Base-by-base conservation (phyloP, 1,139 yeast genomes). In the Lodderomyces orthopsilosis region DNA sequence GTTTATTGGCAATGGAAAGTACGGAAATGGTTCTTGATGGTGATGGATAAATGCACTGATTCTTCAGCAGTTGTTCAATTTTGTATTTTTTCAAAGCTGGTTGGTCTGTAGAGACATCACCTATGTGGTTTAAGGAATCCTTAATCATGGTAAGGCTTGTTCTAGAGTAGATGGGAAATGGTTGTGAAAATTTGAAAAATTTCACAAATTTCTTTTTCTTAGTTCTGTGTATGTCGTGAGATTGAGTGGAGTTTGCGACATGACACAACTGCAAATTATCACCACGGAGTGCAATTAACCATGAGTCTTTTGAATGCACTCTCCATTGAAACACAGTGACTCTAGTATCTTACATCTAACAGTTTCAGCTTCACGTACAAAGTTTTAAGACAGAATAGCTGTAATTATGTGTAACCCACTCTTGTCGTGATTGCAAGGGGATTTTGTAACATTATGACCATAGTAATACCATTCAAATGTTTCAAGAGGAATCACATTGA, bases 21-120 rank as follows among this genome's bases (percentile, higher is more conserved):
- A 58, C 48, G 2, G 67, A 56, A 5, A 68, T 57, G 12, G 38
- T 44, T 41, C 71, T 49, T 1, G 61, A 56, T 33, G 40, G 43
- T 15, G 48, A 43, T 8, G 54, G 52, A 32, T 52, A 53, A 22
- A 36, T 37, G n/a, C 23, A 8, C 23, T 21, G 23, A 6, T 23
- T 3, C 8, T 32, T 4, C 38, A 26, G 28, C 18, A 24, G 19
- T 14, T 7, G 15, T 22, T 49, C 57, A 22, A 40, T 46, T 30
- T 45, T 53, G 19, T 45, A 46, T 45, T 51, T 52, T 40, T 50
- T 51, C 14, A 34, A n/a, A 2, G 45, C 38, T 4, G 48, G 48
- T 26, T 34, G 41, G 18, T 15, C 38, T 36, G 13, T 15, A 12
- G 24, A n/a, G 14, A 15, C 19, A n/a, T 18, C 18, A 23, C 15